phyloP scores from a whole-genome alignment of 129 eudicot species.

The Helianthus tuberosus region DNA sequence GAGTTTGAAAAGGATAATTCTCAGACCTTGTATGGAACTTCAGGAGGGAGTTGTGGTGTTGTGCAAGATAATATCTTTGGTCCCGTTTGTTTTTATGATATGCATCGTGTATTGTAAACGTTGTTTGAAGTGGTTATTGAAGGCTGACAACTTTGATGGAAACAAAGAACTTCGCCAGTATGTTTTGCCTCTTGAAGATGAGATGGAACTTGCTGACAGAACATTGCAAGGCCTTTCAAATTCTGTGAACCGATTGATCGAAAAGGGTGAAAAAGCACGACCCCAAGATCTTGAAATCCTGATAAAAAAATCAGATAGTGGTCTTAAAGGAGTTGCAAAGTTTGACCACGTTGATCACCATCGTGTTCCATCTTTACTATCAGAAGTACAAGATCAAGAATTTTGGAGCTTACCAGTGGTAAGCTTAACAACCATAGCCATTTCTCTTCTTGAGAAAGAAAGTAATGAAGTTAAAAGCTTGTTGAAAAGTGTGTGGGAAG shows the following conservation, averaged over 20 bases:
- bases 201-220: constrained; percentile 10
- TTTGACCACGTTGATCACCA: constrained; percentile 18
- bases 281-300: not conserved
- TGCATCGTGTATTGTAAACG: not conserved
- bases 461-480: not conserved
- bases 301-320: not conserved
- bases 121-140: too few relatives aligned
- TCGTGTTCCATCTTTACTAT: constrained; percentile 12
- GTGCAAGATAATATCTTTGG: constrained; percentile 6
- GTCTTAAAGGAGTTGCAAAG: constrained; percentile 27
- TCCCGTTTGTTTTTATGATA: not conserved
- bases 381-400: constrained; percentile 22
- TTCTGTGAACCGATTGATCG: constrained; percentile 24
- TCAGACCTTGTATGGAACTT: not conserved
- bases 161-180: not conserved
- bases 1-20: not conserved
- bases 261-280: constrained; percentile 15
- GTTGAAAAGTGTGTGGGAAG: constrained; percentile 39
- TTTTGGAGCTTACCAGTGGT: constrained; percentile 47
- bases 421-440: constrained; percentile 39
- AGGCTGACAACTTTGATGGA: too few relatives aligned
- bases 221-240: constrained; percentile 6
- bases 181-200: constrained; percentile 11
- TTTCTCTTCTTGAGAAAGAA: constrained; percentile 29
- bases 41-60: constrained; percentile 8